Conservation (phyloP, 495 filamentous ascomycete genomes). For the Glutinoglossum americanum region DNA sequence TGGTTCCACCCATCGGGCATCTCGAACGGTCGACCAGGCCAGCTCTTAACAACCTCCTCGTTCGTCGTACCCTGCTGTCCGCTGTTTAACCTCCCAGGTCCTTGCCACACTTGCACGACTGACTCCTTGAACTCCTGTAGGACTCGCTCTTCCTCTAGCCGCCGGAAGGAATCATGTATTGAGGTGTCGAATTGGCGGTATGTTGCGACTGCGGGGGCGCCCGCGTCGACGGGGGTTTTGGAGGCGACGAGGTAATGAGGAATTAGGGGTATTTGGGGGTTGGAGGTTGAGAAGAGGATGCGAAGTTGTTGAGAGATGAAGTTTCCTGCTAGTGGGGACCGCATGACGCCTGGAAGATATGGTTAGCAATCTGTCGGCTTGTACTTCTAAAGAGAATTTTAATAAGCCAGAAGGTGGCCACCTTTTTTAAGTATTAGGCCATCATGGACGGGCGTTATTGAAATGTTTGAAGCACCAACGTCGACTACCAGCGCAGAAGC, state of each 20-base stretch:
- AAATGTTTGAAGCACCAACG: slow-evolving; percentile 75
- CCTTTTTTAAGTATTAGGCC: slow-evolving; percentile 76
- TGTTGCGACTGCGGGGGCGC: slow-evolving; percentile 49
- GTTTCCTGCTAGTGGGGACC: slow-evolving; percentile 66
- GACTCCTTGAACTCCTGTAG: slow-evolving; percentile 93
- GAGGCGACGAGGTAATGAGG: slow-evolving; percentile 73
- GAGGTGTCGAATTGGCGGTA: slow-evolving; percentile 43
- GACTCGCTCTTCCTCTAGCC: slow-evolving; percentile 76
- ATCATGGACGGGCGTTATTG: slow-evolving; percentile 80
- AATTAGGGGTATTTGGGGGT: slow-evolving; percentile 58
- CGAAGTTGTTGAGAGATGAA: slow-evolving; percentile 80
- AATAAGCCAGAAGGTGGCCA: slow-evolving; percentile 1
- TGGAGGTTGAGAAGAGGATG: slow-evolving; percentile 46
- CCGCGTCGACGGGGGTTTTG: slow-evolving; percentile 77
- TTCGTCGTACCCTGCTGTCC: slow-evolving; percentile 33
- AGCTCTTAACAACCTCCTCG: slow-evolving; percentile 41
- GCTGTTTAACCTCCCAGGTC: slow-evolving; percentile 44
- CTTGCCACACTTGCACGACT: slow-evolving; percentile 83
- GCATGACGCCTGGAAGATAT: slow-evolving; percentile 35
- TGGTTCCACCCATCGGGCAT: slow-evolving; percentile 92
- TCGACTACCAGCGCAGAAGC: slow-evolving; percentile 81
- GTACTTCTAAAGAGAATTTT: not conserved
- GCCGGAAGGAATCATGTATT: slow-evolving; percentile 50
- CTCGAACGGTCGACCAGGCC: slow-evolving; percentile 71
- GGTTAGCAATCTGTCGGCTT: slow-evolving; percentile 1